Conservation (phyloP, 75 land plant species). For the Isoetes taiwanensis region DNA sequence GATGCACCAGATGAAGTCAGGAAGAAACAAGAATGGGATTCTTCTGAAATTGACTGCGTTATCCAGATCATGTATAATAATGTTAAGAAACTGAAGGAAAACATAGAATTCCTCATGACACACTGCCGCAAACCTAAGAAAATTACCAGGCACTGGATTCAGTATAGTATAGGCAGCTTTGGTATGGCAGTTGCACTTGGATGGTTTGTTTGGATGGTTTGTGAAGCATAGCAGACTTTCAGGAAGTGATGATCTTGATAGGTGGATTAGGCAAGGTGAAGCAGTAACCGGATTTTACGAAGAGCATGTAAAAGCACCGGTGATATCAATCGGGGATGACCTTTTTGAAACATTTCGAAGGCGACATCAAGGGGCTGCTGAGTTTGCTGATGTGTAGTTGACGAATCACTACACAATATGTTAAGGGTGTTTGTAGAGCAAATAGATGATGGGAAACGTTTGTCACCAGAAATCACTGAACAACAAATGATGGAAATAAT, state of each 20-base stretch:
- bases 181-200: slow-evolving; percentile 57
- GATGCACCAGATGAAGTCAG: slow-evolving; percentile 49
- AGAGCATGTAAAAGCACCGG: slow-evolving; percentile 87
- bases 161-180: slow-evolving; percentile 53
- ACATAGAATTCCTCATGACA: slow-evolving; percentile 39
- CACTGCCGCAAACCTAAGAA: slow-evolving; percentile 53
- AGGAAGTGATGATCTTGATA: slow-evolving; percentile 82
- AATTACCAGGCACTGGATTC: slow-evolving; percentile 53
- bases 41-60: slow-evolving; percentile 41
- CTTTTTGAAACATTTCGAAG: slow-evolving; percentile 89
- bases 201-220: too few relatives aligned
- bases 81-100: slow-evolving; percentile 36
- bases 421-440: slow-evolving; percentile 54
- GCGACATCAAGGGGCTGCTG: slow-evolving; percentile 72
- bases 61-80: slow-evolving; percentile 37
- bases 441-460: slow-evolving; percentile 37
- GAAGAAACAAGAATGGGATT: slow-evolving; percentile 49
- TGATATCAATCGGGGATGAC: slow-evolving; percentile 82
- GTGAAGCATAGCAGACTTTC: slow-evolving; percentile 65
- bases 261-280: slow-evolving; percentile 67
- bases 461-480: slow-evolving; percentile 53
- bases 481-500: slow-evolving; percentile 81
- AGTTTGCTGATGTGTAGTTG: slow-evolving; percentile 66
- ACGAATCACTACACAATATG: slow-evolving; percentile 86
- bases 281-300: slow-evolving; percentile 47